A percentile compares a stretch with the other conserved stretches of the same genome.
Conservation (phyloP, 805 yeast species). For the Spathaspora passalidarum region DNA sequence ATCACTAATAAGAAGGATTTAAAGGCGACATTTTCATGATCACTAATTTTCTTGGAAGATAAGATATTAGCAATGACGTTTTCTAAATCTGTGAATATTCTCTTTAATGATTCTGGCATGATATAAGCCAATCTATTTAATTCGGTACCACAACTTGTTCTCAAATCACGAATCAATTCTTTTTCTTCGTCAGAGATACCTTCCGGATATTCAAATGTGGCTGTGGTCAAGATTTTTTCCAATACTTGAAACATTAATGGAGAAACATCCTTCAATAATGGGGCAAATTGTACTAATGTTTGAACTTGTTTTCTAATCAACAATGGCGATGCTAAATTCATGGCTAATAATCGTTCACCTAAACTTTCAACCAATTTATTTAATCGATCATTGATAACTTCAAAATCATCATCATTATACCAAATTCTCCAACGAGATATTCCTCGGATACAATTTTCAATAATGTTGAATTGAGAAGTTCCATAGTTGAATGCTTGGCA, state of each 20-base stretch:
- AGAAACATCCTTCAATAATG: constrained; percentile 74
- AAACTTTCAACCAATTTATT: constrained; percentile 60
- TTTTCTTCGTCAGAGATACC: constrained; percentile 66
- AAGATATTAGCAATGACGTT: constrained; percentile 71
- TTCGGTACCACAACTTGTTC: constrained; percentile 93
- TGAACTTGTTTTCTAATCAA: constrained; percentile 83
- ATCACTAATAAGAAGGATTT: constrained; percentile 89
- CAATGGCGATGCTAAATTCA: constrained; percentile 77
- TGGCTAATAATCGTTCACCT: constrained; percentile 70
- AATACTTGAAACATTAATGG: constrained; percentile 76
- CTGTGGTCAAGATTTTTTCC: constrained; percentile 79
- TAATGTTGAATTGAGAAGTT: constrained; percentile 76
- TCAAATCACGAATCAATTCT: constrained; percentile 78
- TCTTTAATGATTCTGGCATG: constrained; percentile 87
- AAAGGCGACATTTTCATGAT: constrained; percentile 91
- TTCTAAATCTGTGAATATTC: constrained; percentile 79
- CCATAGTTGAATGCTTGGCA: constrained; percentile 73
- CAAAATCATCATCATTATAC: constrained; percentile 62
- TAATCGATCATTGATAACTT: constrained; percentile 49
- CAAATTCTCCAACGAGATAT: constrained; percentile 94
- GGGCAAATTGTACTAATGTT: constrained; percentile 91
- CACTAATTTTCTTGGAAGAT: constrained; percentile 67
- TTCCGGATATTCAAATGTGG: constrained; percentile 77
- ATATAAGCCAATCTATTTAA: constrained; percentile 88
- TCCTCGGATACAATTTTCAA: constrained; percentile 89